Base-by-base conservation (phyloP, 768 basidiomycete genomes). In the Nidula microcarpa region DNA sequence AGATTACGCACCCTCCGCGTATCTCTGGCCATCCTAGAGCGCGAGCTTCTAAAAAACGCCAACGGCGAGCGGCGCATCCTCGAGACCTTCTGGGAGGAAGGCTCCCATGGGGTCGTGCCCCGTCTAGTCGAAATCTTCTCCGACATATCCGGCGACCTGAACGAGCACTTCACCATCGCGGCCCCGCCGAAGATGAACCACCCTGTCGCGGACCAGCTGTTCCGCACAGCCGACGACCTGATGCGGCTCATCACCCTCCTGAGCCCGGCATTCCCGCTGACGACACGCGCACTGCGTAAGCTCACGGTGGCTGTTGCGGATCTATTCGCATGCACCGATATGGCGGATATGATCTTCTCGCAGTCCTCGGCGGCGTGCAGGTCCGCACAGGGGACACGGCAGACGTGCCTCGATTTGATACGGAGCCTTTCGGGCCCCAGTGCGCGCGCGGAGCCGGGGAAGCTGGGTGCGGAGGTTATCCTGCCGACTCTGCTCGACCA, bases 1-100 rank as follows among this genome's bases (percentile, higher is more conserved):
- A 73, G 79, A 44, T 62, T 89, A 16, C 78, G 83, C 34, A 80
- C 78, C 6, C 65, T 91, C 11, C 80, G 88, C 1, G 82, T 87
- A 32, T 82, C 88, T 0, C 59, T 87, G 11, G 81, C 81, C 0
- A 69, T 89, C 11, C 63, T 91, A 6, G 64, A 73, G 33, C 72
- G 72, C 17, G 84, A 85, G 46, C 64, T 90, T 0, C 67, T 67
- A 9, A 67, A 73, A 14, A 71, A 73, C n/a, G 78, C 79, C 16
- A 66, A 72, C 37, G 84, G 80, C 6, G 84, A 85, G 53, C 81
- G 76, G 74, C 72, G 68, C 10, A 68, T 84, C 8, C 66, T 87
- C 10, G 71, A 84, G 50, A 71, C 75, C 1, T 77, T 84, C 48
- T 87, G 88, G 87, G 72, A 75, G 5, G 84, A 85, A 56, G 71